A percentile compares a stretch with the other conserved stretches of the same genome.
phyloP scores from a whole-genome alignment of 1,139 yeast genomes.

The Lodderomyces jiufengensis region DNA sequence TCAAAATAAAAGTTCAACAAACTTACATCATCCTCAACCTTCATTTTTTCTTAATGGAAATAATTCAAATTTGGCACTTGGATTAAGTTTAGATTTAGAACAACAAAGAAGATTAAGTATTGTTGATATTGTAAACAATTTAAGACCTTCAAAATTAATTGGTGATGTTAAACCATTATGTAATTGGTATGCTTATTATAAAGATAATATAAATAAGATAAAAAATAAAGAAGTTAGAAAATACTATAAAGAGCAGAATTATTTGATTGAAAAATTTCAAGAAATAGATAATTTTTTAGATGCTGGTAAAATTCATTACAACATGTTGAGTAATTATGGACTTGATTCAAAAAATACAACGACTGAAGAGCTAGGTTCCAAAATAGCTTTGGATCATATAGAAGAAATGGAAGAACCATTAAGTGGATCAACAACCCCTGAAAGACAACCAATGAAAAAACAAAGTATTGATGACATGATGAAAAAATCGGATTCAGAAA shows the following conservation, averaged over 20 bases:
- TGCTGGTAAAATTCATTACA: conserved; percentile 61
- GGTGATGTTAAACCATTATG: conserved; percentile 48
- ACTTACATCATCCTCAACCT: conserved; percentile 4
- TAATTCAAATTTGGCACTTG: not conserved
- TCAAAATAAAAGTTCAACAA: conserved; percentile 4
- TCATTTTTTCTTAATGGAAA: conserved; percentile 7
- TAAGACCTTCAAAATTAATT: conserved; percentile 52
- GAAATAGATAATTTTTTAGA: conserved; percentile 68
- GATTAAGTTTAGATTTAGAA: conserved; percentile 10
- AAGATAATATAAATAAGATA: conserved; percentile 22
- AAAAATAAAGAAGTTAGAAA: conserved; percentile 22
- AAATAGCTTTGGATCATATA: conserved; percentile 17
- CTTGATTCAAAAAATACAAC: conserved; percentile 6
- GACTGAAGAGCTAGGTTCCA: not conserved
- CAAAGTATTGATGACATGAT: too few species aligned
- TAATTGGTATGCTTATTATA: conserved; percentile 43
- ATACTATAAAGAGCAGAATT: conserved; percentile 55
- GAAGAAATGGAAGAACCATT: conserved; percentile 20
- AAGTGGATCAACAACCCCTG: conserved; percentile 8
- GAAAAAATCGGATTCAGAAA: not conserved
- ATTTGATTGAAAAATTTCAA: conserved; percentile 50
- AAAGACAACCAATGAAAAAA: too few species aligned
- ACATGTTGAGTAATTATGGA: conserved; percentile 62
- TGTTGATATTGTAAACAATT: conserved; percentile 13
- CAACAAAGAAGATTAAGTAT: conserved; percentile 24